Percentiles rank a stretch among this genome's conserved stretches.
Conservation (phyloP, 192 early-diverging fungal species). For the Dimargaris cristalligena region DNA sequence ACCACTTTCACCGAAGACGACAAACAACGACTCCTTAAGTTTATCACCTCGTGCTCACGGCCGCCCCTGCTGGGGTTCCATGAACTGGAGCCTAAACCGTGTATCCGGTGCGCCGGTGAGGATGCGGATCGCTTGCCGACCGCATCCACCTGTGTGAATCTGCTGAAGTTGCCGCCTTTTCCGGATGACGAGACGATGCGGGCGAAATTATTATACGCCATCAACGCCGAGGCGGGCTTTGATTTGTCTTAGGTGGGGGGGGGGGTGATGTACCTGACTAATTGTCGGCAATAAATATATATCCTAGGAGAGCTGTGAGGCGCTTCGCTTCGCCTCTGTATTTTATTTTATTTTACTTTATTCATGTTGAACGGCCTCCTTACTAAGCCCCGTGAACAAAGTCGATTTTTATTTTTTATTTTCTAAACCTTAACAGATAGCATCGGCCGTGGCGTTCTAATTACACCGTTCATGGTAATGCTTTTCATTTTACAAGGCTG, state of each 20-base stretch:
- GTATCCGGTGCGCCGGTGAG: conserved; percentile 47
- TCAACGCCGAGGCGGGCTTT: conserved; percentile 78
- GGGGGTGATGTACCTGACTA: too few species aligned
- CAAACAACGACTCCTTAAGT: conserved; percentile 47
- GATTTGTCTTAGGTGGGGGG: conserved; percentile 72
- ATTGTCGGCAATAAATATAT: too few species aligned
- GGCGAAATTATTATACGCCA: conserved; percentile 73
- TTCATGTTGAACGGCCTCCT: neutral
- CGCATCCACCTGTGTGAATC: conserved; percentile 71
- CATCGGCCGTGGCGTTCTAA: too few species aligned
- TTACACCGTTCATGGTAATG: too few species aligned
- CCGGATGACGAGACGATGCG: conserved; percentile 25
- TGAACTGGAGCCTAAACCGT: conserved; percentile 50
- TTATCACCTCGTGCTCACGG: conserved; percentile 80
- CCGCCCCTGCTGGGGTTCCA: conserved; percentile 84
- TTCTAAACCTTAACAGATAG: neutral
- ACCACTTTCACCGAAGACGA: conserved; percentile 29
- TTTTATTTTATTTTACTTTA: neutral
- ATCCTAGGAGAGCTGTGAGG: too few species aligned
- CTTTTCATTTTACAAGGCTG: too few species aligned
- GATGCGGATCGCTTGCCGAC: conserved; percentile 62
- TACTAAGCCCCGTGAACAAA: neutral
- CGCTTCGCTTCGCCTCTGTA: neutral
- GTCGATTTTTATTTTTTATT: neutral
- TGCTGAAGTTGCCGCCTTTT: conserved; percentile 79